Base-by-base conservation (phyloP, 345 rosid species). In the Boechera stricta region DNA sequence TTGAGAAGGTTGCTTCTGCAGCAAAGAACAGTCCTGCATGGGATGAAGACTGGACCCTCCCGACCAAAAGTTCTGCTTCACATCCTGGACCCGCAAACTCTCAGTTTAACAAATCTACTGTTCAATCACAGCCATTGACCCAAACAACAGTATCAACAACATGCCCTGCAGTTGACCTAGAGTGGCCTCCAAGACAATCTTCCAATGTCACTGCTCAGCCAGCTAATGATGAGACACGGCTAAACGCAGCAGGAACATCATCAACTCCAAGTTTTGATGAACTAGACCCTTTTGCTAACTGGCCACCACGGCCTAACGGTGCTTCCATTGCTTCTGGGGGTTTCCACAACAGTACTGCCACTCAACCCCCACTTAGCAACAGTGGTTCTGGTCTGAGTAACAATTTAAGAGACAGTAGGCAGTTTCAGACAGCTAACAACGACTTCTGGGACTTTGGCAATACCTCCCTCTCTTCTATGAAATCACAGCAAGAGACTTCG, bases 1-100 rank as follows among this genome's bases (percentile, higher is more conserved):
- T 52, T 51, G 81, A 69, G 11, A 82, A 73, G 61, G 87, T 83
- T 55, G 83, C 89, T 44, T 69, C 90, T 51, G 80, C 87, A 13
- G 69, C 82, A 48, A 84, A 80, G 77, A 79, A 77, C 64, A 77
- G 84, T 60, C 41, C 89, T 8, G 67, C 90, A n/a, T 94, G 98
- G 97, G 98, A 94, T 72, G 98, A 90, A 69, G 97, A 92, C 51
- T 94, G 98, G 98, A 86, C 88, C 68, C 68, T 87, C 10, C 74
- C 81, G 1, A 63, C 80, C 45, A 85, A 83, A 73, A 84, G 68
- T 56, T 72, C 80, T 57, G 35, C 64, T 47, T 4, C 81, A 7
- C 70, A 76, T 59, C 70, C 83, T 47, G 38, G 60, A 41, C 8
- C 84, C 21, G 10, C 47, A 18, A 73, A 41, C 64, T 80, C 72